Conservation (phyloP, 2,329 filamentous ascomycete species). For the Diplodia sapinea region DNA sequence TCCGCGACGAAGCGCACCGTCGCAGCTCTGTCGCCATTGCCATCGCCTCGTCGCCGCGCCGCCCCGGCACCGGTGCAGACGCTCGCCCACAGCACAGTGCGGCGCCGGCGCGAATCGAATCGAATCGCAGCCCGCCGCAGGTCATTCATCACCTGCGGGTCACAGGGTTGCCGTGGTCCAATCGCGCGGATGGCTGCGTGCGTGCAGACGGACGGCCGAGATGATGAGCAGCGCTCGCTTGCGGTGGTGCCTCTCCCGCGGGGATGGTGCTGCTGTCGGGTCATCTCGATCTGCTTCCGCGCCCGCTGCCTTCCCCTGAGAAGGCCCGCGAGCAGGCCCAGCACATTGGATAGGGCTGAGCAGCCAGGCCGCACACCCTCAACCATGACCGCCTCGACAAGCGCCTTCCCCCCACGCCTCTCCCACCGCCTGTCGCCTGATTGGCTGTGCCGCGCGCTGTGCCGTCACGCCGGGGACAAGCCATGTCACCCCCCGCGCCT, state of each 20-base stretch:
- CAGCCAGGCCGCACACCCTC: constrained; percentile 21
- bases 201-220: constrained; percentile 15
- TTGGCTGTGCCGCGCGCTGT: constrained; percentile 8
- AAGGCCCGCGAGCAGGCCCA: constrained; percentile 24
- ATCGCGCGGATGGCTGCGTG: constrained; percentile 4
- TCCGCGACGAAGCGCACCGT: neutral
- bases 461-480: constrained; percentile 16
- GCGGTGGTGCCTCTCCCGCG: constrained; percentile 28
- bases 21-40: neutral
- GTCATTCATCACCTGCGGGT: neutral
- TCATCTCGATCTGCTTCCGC: constrained; percentile 22
- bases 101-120: no score
- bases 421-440: neutral
- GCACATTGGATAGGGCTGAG: constrained; percentile 28
- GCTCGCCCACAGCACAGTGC: no score
- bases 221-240: constrained; percentile 27
- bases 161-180: neutral
- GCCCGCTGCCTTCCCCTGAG: constrained; percentile 16
- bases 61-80: neutral
- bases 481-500: constrained; percentile 15
- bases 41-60: no score
- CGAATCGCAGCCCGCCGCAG: constrained; percentile 4
- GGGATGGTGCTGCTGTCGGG: constrained; percentile 17
- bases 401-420: constrained; percentile 15
- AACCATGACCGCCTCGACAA: constrained; percentile 20